phyloP scores from a whole-genome alignment of 192 early-diverging fungal genomes.

The Kickxella alabastrina region DNA sequence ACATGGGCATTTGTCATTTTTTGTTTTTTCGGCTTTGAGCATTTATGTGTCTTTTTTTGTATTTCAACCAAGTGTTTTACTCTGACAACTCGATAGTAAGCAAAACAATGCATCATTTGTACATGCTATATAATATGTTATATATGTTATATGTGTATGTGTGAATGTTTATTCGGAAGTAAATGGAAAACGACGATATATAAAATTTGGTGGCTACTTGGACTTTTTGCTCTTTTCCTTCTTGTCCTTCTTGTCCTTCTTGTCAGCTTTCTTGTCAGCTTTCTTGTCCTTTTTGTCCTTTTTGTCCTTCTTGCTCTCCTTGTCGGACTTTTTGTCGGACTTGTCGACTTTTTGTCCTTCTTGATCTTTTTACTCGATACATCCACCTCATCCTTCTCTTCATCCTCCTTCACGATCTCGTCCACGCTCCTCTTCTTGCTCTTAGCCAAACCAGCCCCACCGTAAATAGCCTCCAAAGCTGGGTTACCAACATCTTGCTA shows the following conservation, averaged over 20 bases:
- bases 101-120: too few relatives aligned
- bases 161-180: too few relatives aligned
- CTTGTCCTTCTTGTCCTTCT: constrained; percentile 25
- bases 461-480: constrained; percentile 35
- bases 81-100: too few relatives aligned
- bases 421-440: constrained; percentile 15
- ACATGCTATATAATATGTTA: too few relatives aligned
- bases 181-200: too few relatives aligned
- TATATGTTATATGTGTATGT: too few relatives aligned
- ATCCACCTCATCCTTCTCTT: constrained; percentile 38
- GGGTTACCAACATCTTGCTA: constrained; percentile 35
- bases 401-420: constrained; percentile 28
- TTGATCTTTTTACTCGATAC: constrained; percentile 21
- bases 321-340: constrained; percentile 19
- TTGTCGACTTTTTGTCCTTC: constrained; percentile 29
- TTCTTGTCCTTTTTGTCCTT: too few relatives aligned
- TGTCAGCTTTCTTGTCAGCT: constrained; percentile 20
- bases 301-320: constrained; percentile 30
- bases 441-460: constrained; percentile 1
- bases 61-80: too few relatives aligned
- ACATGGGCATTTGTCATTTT: too few relatives aligned
- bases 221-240: constrained; percentile 38
- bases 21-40: too few relatives aligned
- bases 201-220: too few relatives aligned
- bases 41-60: too few relatives aligned